phyloP scores from a whole-genome alignment of 306 rosid genomes.

The Pueraria montana region DNA sequence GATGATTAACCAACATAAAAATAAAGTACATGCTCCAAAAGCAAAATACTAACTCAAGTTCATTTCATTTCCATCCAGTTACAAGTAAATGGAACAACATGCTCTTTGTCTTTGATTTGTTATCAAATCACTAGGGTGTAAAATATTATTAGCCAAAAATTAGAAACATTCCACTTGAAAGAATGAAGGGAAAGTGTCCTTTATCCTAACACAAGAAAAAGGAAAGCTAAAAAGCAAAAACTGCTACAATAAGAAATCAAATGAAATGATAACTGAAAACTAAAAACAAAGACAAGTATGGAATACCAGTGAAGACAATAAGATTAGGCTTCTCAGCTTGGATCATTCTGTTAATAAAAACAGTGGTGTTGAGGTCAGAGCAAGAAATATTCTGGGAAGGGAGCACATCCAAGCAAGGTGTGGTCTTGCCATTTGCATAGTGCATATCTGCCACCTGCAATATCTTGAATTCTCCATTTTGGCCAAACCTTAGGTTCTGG shows the following conservation, averaged over 20 bases:
- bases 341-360: constrained; percentile 77
- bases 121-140: background rate
- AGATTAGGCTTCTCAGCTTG: constrained; percentile 92
- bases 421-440: constrained; percentile 73
- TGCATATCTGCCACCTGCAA: constrained; percentile 99
- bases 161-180: background rate
- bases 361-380: constrained; percentile 89
- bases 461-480: constrained; percentile 84
- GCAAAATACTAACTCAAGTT: constrained; percentile 6
- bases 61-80: constrained; percentile 33
- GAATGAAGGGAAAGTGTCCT: background rate
- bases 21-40: background rate
- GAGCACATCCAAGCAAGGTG: constrained; percentile 76
- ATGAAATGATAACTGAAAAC: background rate
- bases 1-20: background rate
- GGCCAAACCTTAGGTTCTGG: constrained; percentile 64
- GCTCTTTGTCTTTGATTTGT: constrained; percentile 12
- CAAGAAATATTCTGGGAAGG: constrained; percentile 68
- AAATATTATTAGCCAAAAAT: constrained; percentile 23
- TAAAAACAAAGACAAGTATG: background rate
- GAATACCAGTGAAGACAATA: constrained; percentile 88
- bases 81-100: constrained; percentile 10
- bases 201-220: constrained; percentile 5
- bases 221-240: background rate
- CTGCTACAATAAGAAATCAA: constrained; percentile 16